These are phyloP conservation scores for Coemansia sp. DNA, from an alignment of 192 early-diverging fungal genomes.

Conservation along the genomic window DNA sequence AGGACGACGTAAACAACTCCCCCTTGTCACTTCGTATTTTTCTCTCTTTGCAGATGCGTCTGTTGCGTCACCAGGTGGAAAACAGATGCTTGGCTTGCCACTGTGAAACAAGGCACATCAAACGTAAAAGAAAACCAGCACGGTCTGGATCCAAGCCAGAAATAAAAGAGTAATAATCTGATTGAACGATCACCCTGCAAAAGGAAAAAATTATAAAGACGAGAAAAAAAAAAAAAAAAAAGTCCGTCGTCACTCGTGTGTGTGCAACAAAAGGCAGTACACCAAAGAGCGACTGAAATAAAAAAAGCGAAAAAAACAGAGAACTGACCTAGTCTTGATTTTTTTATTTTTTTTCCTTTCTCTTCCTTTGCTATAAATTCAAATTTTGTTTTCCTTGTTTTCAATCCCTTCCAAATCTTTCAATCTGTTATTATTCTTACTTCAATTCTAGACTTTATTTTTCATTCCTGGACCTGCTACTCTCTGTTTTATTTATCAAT, in stretches of 20 bases:
- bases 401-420: neutral
- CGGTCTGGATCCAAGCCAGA: neutral
- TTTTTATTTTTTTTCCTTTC: neutral
- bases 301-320: too few species aligned
- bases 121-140: neutral
- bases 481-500: neutral
- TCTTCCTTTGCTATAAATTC: neutral
- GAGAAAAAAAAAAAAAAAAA: neutral
- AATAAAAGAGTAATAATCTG: neutral
- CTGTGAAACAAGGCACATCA: too few species aligned
- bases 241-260: neutral
- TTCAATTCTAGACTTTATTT: neutral
- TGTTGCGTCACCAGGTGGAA: too few species aligned
- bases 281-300: too few species aligned
- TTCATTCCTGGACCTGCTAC: neutral
- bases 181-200: neutral
- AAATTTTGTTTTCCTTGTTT: neutral
- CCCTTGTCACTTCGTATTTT: too few species aligned
- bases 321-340: too few species aligned
- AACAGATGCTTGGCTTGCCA: too few species aligned
- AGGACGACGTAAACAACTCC: too few species aligned
- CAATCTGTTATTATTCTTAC: neutral
- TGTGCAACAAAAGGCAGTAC: too few species aligned
- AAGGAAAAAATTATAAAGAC: neutral
- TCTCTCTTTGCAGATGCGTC: too few species aligned